phyloP scores from a whole-genome alignment of 768 basidiomycete genomes.

The Lactarius quietus region DNA sequence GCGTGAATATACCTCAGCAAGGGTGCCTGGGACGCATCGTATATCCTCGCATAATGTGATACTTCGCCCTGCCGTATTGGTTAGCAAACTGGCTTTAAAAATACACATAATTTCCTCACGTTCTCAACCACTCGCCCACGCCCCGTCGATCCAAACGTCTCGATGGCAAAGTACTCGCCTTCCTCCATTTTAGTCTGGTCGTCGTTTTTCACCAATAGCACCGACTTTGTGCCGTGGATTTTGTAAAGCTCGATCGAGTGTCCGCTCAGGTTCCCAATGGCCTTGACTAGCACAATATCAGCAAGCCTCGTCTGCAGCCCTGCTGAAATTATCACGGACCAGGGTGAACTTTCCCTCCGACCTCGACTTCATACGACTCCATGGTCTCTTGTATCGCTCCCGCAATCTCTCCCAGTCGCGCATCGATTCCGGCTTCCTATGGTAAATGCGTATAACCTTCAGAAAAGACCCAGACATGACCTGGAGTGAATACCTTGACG shows the following conservation, averaged over 20 bases:
- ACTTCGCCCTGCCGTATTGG: constrained; percentile 65
- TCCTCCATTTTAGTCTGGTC: constrained; percentile 98
- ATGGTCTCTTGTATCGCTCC: constrained; percentile 95
- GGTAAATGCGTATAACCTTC: background rate
- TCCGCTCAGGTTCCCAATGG: constrained; percentile 91
- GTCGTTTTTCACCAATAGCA: constrained; percentile 83
- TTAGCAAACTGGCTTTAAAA: constrained; percentile 1
- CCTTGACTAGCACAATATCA: constrained; percentile 62
- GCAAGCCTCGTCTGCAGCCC: constrained; percentile 15
- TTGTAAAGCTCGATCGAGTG: constrained; percentile 89
- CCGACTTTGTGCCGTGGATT: constrained; percentile 92
- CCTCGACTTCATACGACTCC: constrained; percentile 97
- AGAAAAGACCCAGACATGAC: constrained; percentile 7
- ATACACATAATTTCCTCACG: constrained; percentile 38
- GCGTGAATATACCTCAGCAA: constrained; percentile 53
- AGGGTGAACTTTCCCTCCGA: constrained; percentile 77
- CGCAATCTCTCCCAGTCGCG: constrained; percentile 87
- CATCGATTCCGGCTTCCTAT: constrained; percentile 96
- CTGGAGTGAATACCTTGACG: constrained; percentile 51
- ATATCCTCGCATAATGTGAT: constrained; percentile 84
- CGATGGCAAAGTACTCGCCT: constrained; percentile 98
- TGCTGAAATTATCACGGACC: constrained; percentile 42
- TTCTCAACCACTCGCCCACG: constrained; percentile 82
- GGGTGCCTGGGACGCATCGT: constrained; percentile 63
- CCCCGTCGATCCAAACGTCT: constrained; percentile 98